Percentiles rank a stretch among this genome's conserved stretches.
These are phyloP conservation scores for Lodderomyces oxycetoniae DNA, from an alignment of 1,139 yeast genomes.

Conservation along the genomic window DNA sequence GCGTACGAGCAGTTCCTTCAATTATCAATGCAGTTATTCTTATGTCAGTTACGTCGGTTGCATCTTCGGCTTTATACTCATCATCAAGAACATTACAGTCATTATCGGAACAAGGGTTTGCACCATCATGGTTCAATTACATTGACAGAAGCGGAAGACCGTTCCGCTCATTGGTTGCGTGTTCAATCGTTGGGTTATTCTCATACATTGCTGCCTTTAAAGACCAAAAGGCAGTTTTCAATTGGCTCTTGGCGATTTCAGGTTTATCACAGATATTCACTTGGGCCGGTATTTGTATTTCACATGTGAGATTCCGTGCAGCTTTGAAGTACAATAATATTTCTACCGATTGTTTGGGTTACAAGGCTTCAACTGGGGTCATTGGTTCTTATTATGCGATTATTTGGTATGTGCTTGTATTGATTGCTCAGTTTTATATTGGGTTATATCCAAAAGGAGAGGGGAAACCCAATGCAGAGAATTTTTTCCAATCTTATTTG, in stretches of 20 bases:
- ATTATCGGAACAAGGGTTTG: constrained; percentile 40
- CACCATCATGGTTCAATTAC: constrained; percentile 39
- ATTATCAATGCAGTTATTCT: constrained; percentile 42
- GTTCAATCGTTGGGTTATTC: constrained; percentile 29
- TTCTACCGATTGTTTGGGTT: constrained; percentile 34
- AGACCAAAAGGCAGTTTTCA: constrained; percentile 39
- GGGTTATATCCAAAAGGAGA: constrained; percentile 37
- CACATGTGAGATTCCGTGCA: constrained; percentile 41
- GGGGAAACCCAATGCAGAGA: constrained; percentile 24
- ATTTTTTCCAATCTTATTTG: constrained; percentile 36
- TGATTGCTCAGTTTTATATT: constrained; percentile 42
- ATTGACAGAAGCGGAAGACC: constrained; percentile 44
- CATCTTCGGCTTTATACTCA: constrained; percentile 42
- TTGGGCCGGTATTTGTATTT: constrained; percentile 40
- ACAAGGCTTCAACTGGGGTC: constrained; percentile 38
- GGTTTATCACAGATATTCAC: constrained; percentile 42
- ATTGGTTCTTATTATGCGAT: constrained; percentile 37
- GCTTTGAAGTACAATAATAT: constrained; percentile 36
- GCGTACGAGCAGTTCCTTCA: constrained; percentile 36
- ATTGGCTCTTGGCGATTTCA: constrained; percentile 42
- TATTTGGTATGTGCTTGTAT: constrained; percentile 30
- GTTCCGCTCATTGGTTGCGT: constrained; percentile 32
- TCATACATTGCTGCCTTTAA: constrained; percentile 37
- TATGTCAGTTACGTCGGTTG: constrained; percentile 44
- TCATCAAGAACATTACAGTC: constrained; percentile 43